Evolutionary conservation across 768 basidiomycete species (phyloP), one percentile per base, ranked within the genome.

Genomic region (Collybia sp.): DNA sequence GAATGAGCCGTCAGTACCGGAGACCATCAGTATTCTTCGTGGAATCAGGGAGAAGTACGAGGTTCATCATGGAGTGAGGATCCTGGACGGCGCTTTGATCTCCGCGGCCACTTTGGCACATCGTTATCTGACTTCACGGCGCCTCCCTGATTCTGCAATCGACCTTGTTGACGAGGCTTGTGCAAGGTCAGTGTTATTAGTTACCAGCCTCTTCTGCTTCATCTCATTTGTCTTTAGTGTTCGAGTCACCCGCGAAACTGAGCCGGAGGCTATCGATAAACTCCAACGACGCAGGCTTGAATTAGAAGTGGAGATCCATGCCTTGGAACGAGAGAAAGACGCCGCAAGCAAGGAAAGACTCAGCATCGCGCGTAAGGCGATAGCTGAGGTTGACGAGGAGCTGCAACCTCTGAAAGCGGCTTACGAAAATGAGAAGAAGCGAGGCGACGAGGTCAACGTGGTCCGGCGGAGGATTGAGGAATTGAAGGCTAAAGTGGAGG

Each of bases 11-110:
- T 69, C 72, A 10, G 94, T 97, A 0, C 65, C 85, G 4, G 93
- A 95, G 53, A 88, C 95, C 0, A 93, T 98, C 68, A 87, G 78
- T 53, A 98, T 97, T 51, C 76, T 98, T 32, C 85, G 95, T 53
- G 95, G 95, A 47, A 92, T 97, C 61, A 76, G 88, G 36, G 93
- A 95, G 60, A 92, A 92, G 63, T 96, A 96, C 61, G 88, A 91
- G 62, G 90, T 94, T 1, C 86, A 91, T 57, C 91, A 93, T 48
- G 91, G 90, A 53, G 92, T 97, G 37, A 76, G 86, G 45, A 93
- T 98, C 53, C 72, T 83, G 50, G 95, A 98, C 56, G 81, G 82
- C 6, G 85, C 95, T 2, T 72, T 99, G 49, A 93, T 96, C 53
- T 71, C 83, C 10, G 94, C 95, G 8, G 93, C 93, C 0, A 85